A percentile compares a stretch with the other conserved stretches of the same genome.
Conservation (phyloP, 2,329 filamentous ascomycete genomes). For the Colletotrichum caudatum region DNA sequence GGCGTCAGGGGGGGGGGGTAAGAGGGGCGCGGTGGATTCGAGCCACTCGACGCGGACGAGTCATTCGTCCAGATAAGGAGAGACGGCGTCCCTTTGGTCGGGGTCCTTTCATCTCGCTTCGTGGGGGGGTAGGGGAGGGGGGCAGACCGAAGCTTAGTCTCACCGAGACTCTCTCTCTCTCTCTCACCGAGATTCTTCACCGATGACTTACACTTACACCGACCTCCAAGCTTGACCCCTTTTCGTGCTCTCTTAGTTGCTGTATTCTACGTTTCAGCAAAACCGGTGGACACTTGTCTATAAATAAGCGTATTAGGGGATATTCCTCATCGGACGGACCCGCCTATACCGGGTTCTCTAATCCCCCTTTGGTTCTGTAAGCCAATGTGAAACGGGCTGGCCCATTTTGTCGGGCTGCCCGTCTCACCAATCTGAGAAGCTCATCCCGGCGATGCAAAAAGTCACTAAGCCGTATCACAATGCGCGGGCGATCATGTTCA, state of each 20-base stretch:
- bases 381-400: slow-evolving; percentile 6
- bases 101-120: slow-evolving; percentile 34
- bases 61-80: slow-evolving; percentile 31
- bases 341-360: no score
- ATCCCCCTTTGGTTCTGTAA: background rate
- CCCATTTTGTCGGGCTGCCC: background rate
- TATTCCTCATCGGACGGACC: background rate
- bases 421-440: background rate
- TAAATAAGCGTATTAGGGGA: rapidly evolving
- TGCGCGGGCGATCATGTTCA: background rate
- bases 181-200: slow-evolving; percentile 8
- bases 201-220: background rate
- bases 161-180: slow-evolving; percentile 7
- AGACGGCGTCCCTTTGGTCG: slow-evolving; percentile 5
- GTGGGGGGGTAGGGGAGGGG: no score
- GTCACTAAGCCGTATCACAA: background rate
- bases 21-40: background rate
- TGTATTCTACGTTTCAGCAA: background rate
- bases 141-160: background rate
- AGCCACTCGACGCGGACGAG: slow-evolving; percentile 18
- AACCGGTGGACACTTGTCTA: background rate
- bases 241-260: background rate
- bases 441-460: no score
- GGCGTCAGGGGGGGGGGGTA: slow-evolving; percentile 8
- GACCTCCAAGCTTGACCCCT: background rate